Percentiles rank a stretch among this genome's conserved stretches.
Conservation (phyloP, 805 yeast genomes). For the Candida maris region DNA sequence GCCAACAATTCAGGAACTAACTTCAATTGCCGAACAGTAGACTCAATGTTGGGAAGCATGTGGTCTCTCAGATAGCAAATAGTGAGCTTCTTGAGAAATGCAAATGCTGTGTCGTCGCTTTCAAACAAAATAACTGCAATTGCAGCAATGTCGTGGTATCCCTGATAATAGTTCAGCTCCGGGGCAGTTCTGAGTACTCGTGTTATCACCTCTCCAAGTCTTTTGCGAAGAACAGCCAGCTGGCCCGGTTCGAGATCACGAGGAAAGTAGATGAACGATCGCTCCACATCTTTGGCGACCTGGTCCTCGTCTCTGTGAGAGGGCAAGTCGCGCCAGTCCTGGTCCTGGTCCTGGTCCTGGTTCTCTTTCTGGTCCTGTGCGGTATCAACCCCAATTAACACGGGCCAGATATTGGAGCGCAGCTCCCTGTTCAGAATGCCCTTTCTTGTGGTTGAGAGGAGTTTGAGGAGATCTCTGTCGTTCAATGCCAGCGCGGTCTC, state of each 20-base stretch:
- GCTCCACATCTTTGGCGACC: slow-evolving; percentile 68
- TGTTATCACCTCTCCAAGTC: slow-evolving; percentile 44
- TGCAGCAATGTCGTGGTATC: slow-evolving; percentile 84
- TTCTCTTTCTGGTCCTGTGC: slow-evolving; percentile 3
- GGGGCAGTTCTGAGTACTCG: slow-evolving; percentile 60
- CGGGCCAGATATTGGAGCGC: slow-evolving; percentile 50
- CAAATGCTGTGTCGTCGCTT: slow-evolving; percentile 34
- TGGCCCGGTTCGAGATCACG: slow-evolving; percentile 16
- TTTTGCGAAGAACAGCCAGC: slow-evolving; percentile 33
- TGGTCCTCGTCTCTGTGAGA: slow-evolving; percentile 75
- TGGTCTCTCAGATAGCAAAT: slow-evolving; percentile 72
- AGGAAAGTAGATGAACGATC: slow-evolving; percentile 57
- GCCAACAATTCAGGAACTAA: slow-evolving; percentile 63
- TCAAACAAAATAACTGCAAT: slow-evolving; percentile 54
- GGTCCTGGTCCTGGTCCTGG: slow-evolving; percentile 1
- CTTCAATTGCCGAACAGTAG: slow-evolving; percentile 61
- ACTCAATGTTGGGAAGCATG: slow-evolving; percentile 67
- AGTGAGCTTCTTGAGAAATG: slow-evolving; percentile 53
- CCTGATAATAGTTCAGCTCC: slow-evolving; percentile 76
- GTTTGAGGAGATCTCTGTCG: slow-evolving; percentile 29
- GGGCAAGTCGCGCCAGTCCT: slow-evolving; percentile 27
- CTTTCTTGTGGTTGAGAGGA: slow-evolving; percentile 40
- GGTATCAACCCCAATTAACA: slow-evolving; percentile 38
- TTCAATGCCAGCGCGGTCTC: slow-evolving; percentile 33
- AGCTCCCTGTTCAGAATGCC: slow-evolving; percentile 43